phyloP scores from a whole-genome alignment of 352 stramenopile genomes.

The Phytophthora uliginosa region DNA sequence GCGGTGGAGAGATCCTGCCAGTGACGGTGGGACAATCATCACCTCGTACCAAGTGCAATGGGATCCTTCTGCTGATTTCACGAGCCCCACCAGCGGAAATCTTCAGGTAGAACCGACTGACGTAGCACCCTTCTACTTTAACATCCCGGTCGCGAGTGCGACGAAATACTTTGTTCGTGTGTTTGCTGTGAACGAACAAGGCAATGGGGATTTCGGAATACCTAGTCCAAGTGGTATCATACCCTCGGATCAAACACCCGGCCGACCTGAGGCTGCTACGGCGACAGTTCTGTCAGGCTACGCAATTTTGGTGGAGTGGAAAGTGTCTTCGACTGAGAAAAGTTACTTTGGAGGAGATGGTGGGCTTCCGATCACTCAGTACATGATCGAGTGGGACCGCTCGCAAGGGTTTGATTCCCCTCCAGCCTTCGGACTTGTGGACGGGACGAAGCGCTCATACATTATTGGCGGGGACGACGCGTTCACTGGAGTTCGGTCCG shows the following conservation, averaged over 20 bases:
- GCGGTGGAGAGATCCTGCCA: constrained; percentile 73
- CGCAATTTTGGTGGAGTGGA: constrained; percentile 94
- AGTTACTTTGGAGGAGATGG: constrained; percentile 93
- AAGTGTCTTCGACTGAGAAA: constrained; percentile 81
- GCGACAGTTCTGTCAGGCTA: constrained; percentile 89
- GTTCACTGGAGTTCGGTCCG: constrained; percentile 91
- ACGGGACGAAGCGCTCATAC: constrained; percentile 59
- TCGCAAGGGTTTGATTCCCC: constrained; percentile 92
- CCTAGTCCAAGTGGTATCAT: constrained; percentile 57
- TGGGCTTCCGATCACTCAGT: constrained; percentile 94
- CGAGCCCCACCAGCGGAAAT: neutral
- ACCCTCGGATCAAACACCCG: constrained; percentile 81
- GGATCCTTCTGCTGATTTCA: constrained; percentile 61
- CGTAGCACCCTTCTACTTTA: constrained; percentile 88
- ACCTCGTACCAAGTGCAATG: constrained; percentile 94
- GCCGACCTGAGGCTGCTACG: constrained; percentile 62
- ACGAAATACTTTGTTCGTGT: constrained; percentile 93
- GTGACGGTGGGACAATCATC: constrained; percentile 79
- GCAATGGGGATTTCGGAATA: constrained; percentile 55
- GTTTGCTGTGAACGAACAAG: constrained; percentile 93
- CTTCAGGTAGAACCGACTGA: constrained; percentile 41
- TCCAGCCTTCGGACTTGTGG: constrained; percentile 71
- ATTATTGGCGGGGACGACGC: constrained; percentile 95
- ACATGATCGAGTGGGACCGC: constrained; percentile 97
- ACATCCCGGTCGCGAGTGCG: constrained; percentile 79